Evolutionary conservation across 805 yeast genomes (phyloP), one percentile per base, ranked within the genome.

Genomic region (Priceomyces castillae): DNA sequence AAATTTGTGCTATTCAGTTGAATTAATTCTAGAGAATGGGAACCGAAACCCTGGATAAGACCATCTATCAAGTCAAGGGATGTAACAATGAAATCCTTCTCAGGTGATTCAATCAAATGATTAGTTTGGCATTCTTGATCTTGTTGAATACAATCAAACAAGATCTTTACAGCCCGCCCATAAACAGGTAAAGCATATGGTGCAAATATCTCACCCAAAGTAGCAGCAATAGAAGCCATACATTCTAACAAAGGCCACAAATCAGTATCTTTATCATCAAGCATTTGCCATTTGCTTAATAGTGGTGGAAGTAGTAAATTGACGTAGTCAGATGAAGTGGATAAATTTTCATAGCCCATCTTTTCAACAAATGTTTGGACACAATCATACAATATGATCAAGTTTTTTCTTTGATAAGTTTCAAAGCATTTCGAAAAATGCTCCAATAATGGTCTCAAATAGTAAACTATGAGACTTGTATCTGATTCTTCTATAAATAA

Each of bases 211-310:
- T 85, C 88, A 17, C 96, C 95, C 46, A 90, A 67, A 2, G 90
- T 78, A 1, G 96, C 90, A 10, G 97, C 95, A 26, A 94, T 86
- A 15, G 90, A 80, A 3, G 97, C 87, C 78, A 94, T 77, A 65
- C 98, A 90, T 63, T 92, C 98, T 46, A 94, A 68, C 50, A 94
- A 71, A 4, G 97, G 95, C 92, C 97, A 89, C 50, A 92, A 65
- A 53, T 82, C 96, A 42, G 79, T 78, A 61, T 92, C 97, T 43
- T 81, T 81, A 58, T 94, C 97, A 12, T 71, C 67, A 40, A 90
- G 64, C 31, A 63, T 53, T 44, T 82, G 81, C 99, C 99, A 94
- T 64, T 87, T 86, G 11, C 67, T 73, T 39, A 92, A 77, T 44
- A 94, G 71, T 19, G 96, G 95, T 4, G 96, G 96, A 51, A 94